phyloP scores from a whole-genome alignment of 2,329 filamentous ascomycete genomes.

The Davidsoniella australis region DNA sequence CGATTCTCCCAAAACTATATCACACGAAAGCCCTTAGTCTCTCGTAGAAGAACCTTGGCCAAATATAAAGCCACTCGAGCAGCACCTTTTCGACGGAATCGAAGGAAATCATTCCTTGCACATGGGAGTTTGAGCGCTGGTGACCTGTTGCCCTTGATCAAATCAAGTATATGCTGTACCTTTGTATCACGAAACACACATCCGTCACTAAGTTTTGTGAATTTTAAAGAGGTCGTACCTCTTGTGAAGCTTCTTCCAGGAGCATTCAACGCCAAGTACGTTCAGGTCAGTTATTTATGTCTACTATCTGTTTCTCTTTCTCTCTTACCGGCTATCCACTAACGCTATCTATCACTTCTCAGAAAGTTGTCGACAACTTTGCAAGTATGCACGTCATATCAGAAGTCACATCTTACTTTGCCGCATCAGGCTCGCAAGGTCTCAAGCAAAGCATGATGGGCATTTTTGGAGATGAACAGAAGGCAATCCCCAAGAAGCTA shows the following conservation, averaged over 20 bases:
- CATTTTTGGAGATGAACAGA: conserved; percentile 1
- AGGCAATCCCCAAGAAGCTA: conserved; percentile 5
- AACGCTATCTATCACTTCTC: neutral
- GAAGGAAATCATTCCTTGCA: neutral
- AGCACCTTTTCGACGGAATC: neutral
- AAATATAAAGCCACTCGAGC: neutral
- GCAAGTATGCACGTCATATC: conserved; percentile 10
- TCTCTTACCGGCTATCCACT: neutral
- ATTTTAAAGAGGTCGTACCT: conserved; percentile 2
- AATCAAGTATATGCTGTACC: neutral
- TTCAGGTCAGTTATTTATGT: conserved; percentile 3
- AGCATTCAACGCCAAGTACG: conserved; percentile 9
- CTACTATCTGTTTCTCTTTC: neutral
- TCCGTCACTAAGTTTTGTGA: conserved; percentile 13
- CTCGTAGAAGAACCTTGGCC: neutral
- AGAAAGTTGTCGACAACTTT: conserved; percentile 6
- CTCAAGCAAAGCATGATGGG: conserved; percentile 6
- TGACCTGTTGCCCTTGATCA: conserved; percentile 4
- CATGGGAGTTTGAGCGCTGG: neutral
- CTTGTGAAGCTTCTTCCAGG: conserved; percentile 10
- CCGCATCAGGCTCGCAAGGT: conserved; percentile 8
- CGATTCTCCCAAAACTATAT: conserved; percentile 10
- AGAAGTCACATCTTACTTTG: conserved; percentile 12
- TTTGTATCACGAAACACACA: conserved; percentile 3
- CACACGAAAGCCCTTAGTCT: neutral